Evolutionary conservation across 83 land plant genomes (phyloP).

Genomic region (Picea abies): DNA sequence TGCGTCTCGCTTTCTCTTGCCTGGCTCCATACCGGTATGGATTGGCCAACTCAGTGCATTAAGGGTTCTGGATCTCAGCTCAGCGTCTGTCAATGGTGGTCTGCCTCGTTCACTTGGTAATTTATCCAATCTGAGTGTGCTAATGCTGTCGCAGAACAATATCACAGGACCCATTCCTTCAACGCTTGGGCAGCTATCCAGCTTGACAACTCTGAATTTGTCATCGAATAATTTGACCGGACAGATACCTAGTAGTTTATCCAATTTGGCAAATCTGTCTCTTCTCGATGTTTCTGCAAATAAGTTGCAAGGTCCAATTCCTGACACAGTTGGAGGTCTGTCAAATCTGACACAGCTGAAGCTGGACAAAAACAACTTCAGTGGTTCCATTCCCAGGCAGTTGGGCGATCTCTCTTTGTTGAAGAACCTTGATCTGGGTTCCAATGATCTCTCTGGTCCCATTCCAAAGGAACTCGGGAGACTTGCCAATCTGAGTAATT

Average conservation of each 20-base stretch:
- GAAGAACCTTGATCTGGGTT: constrained; percentile 45
- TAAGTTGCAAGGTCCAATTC: constrained; percentile 48
- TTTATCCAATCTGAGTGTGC: constrained; percentile 31
- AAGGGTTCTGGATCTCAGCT: constrained; percentile 39
- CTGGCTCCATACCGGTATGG: constrained; percentile 84
- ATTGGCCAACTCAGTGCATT: constrained; percentile 53
- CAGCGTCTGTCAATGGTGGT: constrained; percentile 47
- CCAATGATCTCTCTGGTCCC: constrained; percentile 54
- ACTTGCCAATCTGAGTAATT: constrained; percentile 28
- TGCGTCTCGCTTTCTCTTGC: constrained; percentile 70
- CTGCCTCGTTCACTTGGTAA: constrained; percentile 57
- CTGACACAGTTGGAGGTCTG: constrained; percentile 38
- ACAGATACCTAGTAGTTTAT: constrained; percentile 29
- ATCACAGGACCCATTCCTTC: constrained; percentile 68
- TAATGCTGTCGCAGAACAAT: constrained; percentile 60
- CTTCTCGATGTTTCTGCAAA: constrained; percentile 48
- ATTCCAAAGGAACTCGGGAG: constrained; percentile 43
- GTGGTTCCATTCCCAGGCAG: constrained; percentile 48
- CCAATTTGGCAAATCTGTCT: constrained; percentile 24
- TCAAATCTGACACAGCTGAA: constrained; percentile 24
- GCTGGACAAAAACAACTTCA: constrained; percentile 44
- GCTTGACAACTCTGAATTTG: constrained; percentile 39
- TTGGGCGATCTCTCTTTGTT: constrained; percentile 42
- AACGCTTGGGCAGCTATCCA: constrained; percentile 27
- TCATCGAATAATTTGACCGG: constrained; percentile 56